Percentiles rank a stretch among this genome's conserved stretches.
phyloP scores from a whole-genome alignment of 768 basidiomycete genomes.

The Lanmaoa rubissima region DNA sequence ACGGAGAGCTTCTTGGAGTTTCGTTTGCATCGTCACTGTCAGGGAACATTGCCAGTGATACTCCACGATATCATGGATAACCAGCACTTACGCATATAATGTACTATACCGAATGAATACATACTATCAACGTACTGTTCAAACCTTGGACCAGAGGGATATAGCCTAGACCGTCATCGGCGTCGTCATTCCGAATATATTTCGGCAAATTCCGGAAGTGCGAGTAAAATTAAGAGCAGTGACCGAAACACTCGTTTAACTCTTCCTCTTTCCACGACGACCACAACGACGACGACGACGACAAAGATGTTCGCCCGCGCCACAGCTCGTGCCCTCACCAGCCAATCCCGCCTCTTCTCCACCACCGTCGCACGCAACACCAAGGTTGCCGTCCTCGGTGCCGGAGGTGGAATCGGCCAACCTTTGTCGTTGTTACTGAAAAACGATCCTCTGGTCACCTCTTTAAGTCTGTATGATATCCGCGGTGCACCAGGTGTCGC shows the following conservation, averaged over 20 bases:
- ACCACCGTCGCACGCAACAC: slow-evolving; percentile 67
- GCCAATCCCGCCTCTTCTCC: slow-evolving; percentile 68
- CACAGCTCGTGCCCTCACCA: slow-evolving; percentile 54
- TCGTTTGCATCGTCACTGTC: neutral
- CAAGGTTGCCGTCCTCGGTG: slow-evolving; percentile 96
- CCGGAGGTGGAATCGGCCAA: slow-evolving; percentile 98
- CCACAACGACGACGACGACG: slow-evolving; percentile 15
- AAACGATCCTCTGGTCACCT: slow-evolving; percentile 84
- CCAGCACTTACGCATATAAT: too few species aligned
- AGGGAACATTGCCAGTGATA: neutral
- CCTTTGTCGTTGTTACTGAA: slow-evolving; percentile 89
- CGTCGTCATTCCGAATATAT: neutral
- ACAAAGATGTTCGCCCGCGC: slow-evolving; percentile 65
- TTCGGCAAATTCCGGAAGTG: slow-evolving; percentile 16
- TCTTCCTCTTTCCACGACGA: slow-evolving; percentile 11
- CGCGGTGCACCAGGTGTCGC: slow-evolving; percentile 69
- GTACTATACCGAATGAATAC: neutral
- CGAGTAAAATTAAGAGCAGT: slow-evolving; percentile 7
- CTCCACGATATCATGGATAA: neutral
- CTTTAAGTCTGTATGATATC: slow-evolving; percentile 59
- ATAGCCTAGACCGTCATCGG: too few species aligned
- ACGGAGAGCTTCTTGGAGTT: neutral
- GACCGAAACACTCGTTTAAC: neutral
- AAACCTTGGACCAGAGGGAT: neutral
- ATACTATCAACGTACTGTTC: neutral